phyloP scores from a whole-genome alignment of 352 stramenopile species.

The Phytophthora sp. region DNA sequence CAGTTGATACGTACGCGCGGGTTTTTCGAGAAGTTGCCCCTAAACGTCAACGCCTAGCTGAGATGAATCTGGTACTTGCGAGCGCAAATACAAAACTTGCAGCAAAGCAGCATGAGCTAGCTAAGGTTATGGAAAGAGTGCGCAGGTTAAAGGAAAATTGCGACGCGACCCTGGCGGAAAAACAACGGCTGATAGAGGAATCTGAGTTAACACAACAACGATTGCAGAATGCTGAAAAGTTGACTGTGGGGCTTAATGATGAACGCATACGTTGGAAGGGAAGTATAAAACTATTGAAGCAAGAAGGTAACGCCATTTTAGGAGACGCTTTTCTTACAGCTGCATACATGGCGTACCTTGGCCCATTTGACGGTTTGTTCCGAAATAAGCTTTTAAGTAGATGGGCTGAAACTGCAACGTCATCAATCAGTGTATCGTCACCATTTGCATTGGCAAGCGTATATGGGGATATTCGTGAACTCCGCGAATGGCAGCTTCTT shows the following conservation, averaged over 20 bases:
- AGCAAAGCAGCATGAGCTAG: slow-evolving; percentile 72
- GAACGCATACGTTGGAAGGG: slow-evolving; percentile 74
- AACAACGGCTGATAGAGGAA: slow-evolving; percentile 69
- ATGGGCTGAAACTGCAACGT: slow-evolving; percentile 27
- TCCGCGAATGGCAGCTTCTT: slow-evolving; percentile 90
- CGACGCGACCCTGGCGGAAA: slow-evolving; percentile 64
- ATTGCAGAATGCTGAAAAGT: slow-evolving; percentile 63
- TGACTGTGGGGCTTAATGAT: slow-evolving; percentile 71
- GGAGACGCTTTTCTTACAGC: slow-evolving; percentile 73
- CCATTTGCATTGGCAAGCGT: slow-evolving; percentile 65
- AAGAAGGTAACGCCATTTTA: slow-evolving; percentile 48
- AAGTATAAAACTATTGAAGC: slow-evolving; percentile 62
- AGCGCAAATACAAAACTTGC: slow-evolving; percentile 74
- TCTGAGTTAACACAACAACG: slow-evolving; percentile 62
- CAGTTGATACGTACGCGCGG: slow-evolving; percentile 80
- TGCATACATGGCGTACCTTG: slow-evolving; percentile 66
- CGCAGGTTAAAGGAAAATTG: slow-evolving; percentile 65
- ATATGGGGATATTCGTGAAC: slow-evolving; percentile 81
- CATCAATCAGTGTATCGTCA: slow-evolving; percentile 36
- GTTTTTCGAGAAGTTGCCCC: slow-evolving; percentile 79
- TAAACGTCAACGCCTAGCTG: slow-evolving; percentile 68
- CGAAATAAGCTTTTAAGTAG: slow-evolving; percentile 38
- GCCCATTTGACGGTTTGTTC: slow-evolving; percentile 63
- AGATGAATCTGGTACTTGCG: slow-evolving; percentile 80
- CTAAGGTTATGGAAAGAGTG: slow-evolving; percentile 59